Conservation (phyloP, 164 flowering plant species). For the Aristolochia fimbriata region DNA sequence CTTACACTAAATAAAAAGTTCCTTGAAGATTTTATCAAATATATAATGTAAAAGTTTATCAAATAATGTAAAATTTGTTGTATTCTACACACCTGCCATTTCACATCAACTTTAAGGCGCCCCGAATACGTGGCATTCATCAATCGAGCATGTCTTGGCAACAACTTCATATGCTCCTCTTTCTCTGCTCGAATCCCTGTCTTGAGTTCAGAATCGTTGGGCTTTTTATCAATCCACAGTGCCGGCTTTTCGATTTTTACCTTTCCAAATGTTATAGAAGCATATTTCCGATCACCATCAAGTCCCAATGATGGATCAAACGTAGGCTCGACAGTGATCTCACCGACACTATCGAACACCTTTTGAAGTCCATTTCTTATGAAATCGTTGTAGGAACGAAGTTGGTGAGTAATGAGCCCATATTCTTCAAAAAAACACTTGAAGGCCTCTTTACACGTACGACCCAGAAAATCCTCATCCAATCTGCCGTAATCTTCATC, state of each 20-base stretch:
- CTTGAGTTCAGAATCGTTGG: conserved; percentile 6
- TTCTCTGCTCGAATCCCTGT: background rate
- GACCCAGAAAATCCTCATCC: conserved; percentile 23
- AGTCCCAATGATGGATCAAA: conserved; percentile 71
- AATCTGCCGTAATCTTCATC: conserved; percentile 8
- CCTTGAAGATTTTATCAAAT: no score
- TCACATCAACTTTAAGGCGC: conserved; percentile 45
- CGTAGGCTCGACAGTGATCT: conserved; percentile 55
- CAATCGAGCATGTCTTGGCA: conserved; percentile 80
- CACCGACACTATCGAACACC: conserved; percentile 57
- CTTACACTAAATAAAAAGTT: no score
- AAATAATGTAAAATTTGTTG: no score
- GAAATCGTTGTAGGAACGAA: conserved; percentile 71
- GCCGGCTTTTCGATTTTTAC: conserved; percentile 48
- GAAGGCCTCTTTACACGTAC: conserved; percentile 45
- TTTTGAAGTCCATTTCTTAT: conserved; percentile 47
- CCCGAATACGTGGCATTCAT: conserved; percentile 82
- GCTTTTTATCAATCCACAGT: conserved; percentile 37
- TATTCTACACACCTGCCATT: conserved; percentile 37
- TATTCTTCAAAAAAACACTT: conserved; percentile 47
- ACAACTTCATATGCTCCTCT: conserved; percentile 25
- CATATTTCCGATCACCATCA: conserved; percentile 55
- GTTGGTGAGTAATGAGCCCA: conserved; percentile 77
- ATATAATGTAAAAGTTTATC: no score
- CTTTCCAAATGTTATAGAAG: conserved; percentile 55